Conservation (phyloP, 1,284 basidiomycete genomes). For the Rhodofomes roseus region DNA sequence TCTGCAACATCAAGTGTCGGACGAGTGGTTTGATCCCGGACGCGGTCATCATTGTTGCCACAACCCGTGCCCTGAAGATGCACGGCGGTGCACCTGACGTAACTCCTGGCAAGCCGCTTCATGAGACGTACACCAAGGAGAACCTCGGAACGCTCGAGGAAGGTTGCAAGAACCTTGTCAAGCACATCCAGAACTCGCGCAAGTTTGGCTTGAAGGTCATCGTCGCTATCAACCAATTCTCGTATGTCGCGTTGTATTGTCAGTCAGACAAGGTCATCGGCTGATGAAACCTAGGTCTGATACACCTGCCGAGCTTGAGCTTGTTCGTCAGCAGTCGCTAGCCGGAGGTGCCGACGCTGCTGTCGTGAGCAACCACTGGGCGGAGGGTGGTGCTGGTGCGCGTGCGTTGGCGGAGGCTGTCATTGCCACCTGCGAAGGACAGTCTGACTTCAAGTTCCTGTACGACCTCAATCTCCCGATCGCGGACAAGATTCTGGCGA, state of each 20-base stretch:
- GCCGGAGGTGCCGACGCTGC: slow-evolving; percentile 92
- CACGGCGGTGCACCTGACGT: slow-evolving; percentile 98
- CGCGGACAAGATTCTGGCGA: slow-evolving; percentile 84
- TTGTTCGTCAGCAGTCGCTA: slow-evolving; percentile 80
- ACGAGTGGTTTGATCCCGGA: slow-evolving; percentile 91
- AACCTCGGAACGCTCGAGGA: slow-evolving; percentile 88
- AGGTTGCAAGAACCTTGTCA: slow-evolving; percentile 91
- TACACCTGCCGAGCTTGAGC: slow-evolving; percentile 85
- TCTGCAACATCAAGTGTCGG: slow-evolving; percentile 99
- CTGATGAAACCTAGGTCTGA: slow-evolving; percentile 60
- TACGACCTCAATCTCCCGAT: slow-evolving; percentile 85
- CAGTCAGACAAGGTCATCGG: slow-evolving; percentile 3
- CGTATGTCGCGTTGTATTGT: slow-evolving; percentile 48
- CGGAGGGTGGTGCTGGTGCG: slow-evolving; percentile 87
- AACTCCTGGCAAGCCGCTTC: slow-evolving; percentile 91
- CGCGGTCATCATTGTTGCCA: slow-evolving; percentile 94
- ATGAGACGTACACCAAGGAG: slow-evolving; percentile 93
- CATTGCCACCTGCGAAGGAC: slow-evolving; percentile 79
- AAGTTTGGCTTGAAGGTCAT: slow-evolving; percentile 98
- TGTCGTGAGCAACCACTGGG: slow-evolving; percentile 96
- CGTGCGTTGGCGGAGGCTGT: slow-evolving; percentile 86
- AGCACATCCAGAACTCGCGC: slow-evolving; percentile 93
- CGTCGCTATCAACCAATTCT: slow-evolving; percentile 93
- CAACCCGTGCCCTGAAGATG: slow-evolving; percentile 98
- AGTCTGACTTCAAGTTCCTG: slow-evolving; percentile 85